Evolutionary conservation across 805 yeast genomes (phyloP).

Genomic region (Wickerhamiella nectarea): DNA sequence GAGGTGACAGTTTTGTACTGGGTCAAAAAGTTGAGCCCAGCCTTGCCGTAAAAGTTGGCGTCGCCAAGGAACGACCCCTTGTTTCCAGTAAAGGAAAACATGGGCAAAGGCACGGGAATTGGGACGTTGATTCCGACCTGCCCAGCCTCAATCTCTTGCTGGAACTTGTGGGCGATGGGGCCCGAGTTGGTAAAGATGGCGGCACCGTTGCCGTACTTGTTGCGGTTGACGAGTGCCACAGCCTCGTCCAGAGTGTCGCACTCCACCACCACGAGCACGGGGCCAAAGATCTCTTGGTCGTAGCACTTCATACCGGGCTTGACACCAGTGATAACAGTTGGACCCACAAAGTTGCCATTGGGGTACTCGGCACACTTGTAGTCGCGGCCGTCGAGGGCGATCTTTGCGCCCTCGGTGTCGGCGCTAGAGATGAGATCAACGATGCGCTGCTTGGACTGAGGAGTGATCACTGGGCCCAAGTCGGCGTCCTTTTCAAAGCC

Average conservation of each 20-base stretch:
- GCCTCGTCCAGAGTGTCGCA: conserved; percentile 57
- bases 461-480: conserved; percentile 62
- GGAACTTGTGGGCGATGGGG: conserved; percentile 55
- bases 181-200: conserved; percentile 60
- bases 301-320: conserved; percentile 59
- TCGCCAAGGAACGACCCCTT: conserved; percentile 67
- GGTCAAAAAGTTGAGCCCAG: conserved; percentile 60
- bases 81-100: conserved; percentile 69
- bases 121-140: conserved; percentile 72
- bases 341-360: conserved; percentile 59
- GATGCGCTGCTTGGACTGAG: conserved; percentile 41
- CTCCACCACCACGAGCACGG: conserved; percentile 50
- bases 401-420: conserved; percentile 47
- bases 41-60: conserved; percentile 64
- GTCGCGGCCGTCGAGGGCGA: conserved; percentile 52
- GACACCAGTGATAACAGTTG: conserved; percentile 48
- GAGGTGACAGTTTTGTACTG: conserved; percentile 63
- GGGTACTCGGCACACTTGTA: conserved; percentile 35
- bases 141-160: conserved; percentile 54
- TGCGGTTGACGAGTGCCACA: conserved; percentile 46
- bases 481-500: conserved; percentile 53
- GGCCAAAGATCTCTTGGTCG: conserved; percentile 68
- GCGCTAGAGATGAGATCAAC: conserved; percentile 44
- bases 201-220: conserved; percentile 58
- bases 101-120: conserved; percentile 68